Base-by-base conservation (phyloP, 75 land plant genomes). In the Isoetes taiwanensis region DNA sequence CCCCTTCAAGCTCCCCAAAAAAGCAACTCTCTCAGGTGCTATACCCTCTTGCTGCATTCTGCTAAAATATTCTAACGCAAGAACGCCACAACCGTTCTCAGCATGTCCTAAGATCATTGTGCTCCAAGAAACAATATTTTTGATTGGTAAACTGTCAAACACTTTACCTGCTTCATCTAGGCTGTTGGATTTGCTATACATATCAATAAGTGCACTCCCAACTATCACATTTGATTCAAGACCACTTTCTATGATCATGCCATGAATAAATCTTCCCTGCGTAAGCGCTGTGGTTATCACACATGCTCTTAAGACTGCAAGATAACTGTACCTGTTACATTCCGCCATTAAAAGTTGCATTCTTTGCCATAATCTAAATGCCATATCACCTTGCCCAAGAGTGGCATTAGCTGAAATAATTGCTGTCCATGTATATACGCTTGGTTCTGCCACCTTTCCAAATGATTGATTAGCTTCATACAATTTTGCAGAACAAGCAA, bases 281-380 rank as follows among this genome's bases (percentile, higher is more conserved):
- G 28, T 19, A 8, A 59, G 9, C 5, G 12, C 10, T 43, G 28
- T 62, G 6, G 58, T 57, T 46, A 46, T 56, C 34, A 64, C 70
- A 67, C 75, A 78, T 0, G 61, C 73, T 50, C 64, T 57, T n/a
- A 78, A 54, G 3, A 66, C 66, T 39, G 72, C 59, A 0, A 62
- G 70, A 73, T 73, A 82, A 20, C 75, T 73, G 3, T 76, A 65
- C 38, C 73, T 66, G 32, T 82, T 79, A 34, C 70, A 70, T 14
- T 50, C 19, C 5, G 60, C 54, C 41, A 54, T 53, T 37, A 57
- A 17, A 3, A 29, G 29, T 11, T 65, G 63, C 86, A 82, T 75
- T 52, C 54, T 63, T 31, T 4, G 16, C 43, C 66, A 82, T 25
- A 73, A 56, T 8, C 52, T 39, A 37, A 82, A 52, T 16, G 82